Evolutionary conservation across 2,329 filamentous ascomycete species (phyloP).

Genomic region (Capronia epimyces): DNA sequence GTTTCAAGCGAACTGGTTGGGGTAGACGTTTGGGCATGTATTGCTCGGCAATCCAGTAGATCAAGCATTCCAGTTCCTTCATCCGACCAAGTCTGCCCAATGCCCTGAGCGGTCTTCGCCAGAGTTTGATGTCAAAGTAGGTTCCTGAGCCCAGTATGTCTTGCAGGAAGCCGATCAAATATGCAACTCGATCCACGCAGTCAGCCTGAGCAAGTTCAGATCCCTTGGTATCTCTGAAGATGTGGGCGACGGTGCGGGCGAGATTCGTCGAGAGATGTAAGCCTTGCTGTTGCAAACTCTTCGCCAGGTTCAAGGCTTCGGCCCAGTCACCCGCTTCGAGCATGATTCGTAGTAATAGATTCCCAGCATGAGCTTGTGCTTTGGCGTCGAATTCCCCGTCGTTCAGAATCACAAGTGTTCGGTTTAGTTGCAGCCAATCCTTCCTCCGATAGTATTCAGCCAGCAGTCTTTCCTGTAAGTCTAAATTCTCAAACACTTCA

Average conservation of each 20-base stretch:
- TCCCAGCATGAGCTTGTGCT: conserved; percentile 32
- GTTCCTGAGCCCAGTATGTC: conserved; percentile 44
- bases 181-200: conserved; percentile 25
- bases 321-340: conserved; percentile 34
- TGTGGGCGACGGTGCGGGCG: neutral
- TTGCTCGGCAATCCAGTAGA: conserved; percentile 24
- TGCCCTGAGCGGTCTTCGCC: conserved; percentile 56
- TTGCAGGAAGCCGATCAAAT: conserved; percentile 47
- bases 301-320: conserved; percentile 4
- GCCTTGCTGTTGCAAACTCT: conserved; percentile 6
- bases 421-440: conserved; percentile 50
- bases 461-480: conserved; percentile 52
- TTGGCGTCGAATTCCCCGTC: conserved; percentile 31
- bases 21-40: conserved; percentile 13
- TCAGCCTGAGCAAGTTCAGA: neutral
- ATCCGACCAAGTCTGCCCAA: conserved; percentile 39
- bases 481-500: conserved; percentile 54
- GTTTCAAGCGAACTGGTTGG: neutral
- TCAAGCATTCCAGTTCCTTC: conserved; percentile 13
- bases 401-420: conserved; percentile 52
- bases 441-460: conserved; percentile 46
- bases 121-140: conserved; percentile 42
- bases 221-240: conserved; percentile 1
- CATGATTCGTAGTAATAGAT: conserved; percentile 38
- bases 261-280: conserved; percentile 1